Percentiles rank a stretch among this genome's conserved stretches.
Evolutionary conservation across 2,329 filamentous ascomycete genomes (phyloP).

Genomic region (Ceratocystis variospora): DNA sequence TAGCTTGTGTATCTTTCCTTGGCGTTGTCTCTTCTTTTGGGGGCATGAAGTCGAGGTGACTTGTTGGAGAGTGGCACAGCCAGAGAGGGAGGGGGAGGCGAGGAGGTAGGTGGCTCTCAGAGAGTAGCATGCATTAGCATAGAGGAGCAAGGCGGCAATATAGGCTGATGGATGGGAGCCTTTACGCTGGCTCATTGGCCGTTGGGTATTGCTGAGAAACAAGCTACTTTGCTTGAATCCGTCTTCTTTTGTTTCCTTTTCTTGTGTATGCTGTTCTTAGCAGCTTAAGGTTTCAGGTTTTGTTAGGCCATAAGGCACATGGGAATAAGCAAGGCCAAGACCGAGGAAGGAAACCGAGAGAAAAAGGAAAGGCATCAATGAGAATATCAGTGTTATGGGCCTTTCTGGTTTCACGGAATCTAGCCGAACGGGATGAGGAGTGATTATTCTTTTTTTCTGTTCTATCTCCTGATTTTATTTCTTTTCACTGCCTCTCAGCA

Average conservation of each 20-base stretch:
- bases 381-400: slow-evolving; percentile 5
- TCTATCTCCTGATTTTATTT: slow-evolving; percentile 1
- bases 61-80: too few relatives aligned
- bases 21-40: too few relatives aligned
- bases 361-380: background rate
- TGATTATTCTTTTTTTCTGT: slow-evolving; percentile 8
- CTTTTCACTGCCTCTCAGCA: background rate
- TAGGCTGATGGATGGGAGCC: too few relatives aligned
- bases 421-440: background rate
- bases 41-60: too few relatives aligned
- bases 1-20: too few relatives aligned
- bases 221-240: background rate
- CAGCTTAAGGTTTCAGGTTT: background rate
- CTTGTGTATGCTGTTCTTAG: background rate
- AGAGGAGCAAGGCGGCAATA: too few relatives aligned
- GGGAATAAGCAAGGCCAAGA: background rate
- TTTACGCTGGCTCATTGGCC: too few relatives aligned
- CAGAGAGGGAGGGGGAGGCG: too few relatives aligned
- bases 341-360: background rate
- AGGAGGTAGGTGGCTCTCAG: too few relatives aligned
- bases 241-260: background rate
- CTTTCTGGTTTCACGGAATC: background rate
- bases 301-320: background rate
- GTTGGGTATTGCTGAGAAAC: background rate
- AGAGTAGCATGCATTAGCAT: too few relatives aligned